Conservation (phyloP, 169 alveolate species). For the Eimeria praecox region DNA sequence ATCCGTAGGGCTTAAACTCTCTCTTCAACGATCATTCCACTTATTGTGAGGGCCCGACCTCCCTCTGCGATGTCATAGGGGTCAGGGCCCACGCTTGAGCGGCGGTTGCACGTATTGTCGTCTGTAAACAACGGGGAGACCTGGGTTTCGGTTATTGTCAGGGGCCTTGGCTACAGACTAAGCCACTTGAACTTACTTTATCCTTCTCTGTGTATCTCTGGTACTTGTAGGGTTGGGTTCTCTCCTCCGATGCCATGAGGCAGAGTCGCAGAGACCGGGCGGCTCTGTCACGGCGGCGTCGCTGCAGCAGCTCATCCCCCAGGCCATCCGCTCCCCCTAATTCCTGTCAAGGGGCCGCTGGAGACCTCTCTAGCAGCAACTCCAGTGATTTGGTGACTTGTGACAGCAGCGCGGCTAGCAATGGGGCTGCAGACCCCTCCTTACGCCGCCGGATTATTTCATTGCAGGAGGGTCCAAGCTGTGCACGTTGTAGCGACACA, state of each 20-base stretch:
- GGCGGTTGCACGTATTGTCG: no score
- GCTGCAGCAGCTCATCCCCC: background rate
- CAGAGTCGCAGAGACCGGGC: slow-evolving; percentile 52
- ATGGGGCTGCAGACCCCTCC: background rate
- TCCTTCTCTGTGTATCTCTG: background rate
- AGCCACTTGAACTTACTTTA: no score
- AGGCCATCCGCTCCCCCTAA: background rate
- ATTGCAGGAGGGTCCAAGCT: background rate
- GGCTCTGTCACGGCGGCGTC: slow-evolving; percentile 21
- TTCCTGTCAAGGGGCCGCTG: background rate
- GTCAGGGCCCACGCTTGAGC: no score
- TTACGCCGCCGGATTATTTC: background rate
- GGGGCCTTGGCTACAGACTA: background rate
- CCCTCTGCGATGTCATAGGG: no score
- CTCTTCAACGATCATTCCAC: background rate
- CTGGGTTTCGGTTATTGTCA: background rate
- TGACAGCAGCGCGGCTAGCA: background rate
- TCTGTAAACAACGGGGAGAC: background rate
- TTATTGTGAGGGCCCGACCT: no score
- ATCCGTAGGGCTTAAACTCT: background rate
- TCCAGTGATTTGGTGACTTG: background rate
- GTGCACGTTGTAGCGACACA: background rate
- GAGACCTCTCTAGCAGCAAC: background rate
- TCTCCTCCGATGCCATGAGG: slow-evolving; percentile 72
- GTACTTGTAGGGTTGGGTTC: no score